Base-by-base conservation (phyloP, 192 early-diverging fungal species). In the Phlyctochytrium bullatum region DNA sequence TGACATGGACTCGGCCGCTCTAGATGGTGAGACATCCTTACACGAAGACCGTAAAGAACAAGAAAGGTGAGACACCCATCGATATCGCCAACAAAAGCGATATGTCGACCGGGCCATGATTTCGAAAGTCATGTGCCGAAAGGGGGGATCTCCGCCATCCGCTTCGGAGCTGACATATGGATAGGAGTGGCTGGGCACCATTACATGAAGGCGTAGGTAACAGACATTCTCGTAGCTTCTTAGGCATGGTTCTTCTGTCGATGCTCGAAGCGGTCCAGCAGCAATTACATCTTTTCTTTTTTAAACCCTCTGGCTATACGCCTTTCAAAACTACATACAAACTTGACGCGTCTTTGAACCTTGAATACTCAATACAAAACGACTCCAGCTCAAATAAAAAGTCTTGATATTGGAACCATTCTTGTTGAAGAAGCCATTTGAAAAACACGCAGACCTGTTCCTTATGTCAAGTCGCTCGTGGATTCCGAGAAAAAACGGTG, bases 1-100 rank as follows among this genome's bases (percentile, higher is more conserved):
- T 1, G 80, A 86, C 59, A 76, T 81, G 14, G 80, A 86, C 60
- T 74, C 72, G 14, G 52, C 68, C 12, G 82, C 75, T 0, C 64
- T 68, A 17, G 78, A 84, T 23, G 67, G 68, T n/a, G 80, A 86
- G 54, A 86, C 84, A 28, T 78, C 84, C 4, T 67, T 87, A n/a
- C 84, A 86, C 64, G 84, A 87, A 67, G 17, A 33, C 66, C 23
- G 69, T 67, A 1, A 32, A n/a, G 10, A 87, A 86, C 64, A 72
- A 74, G 29, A 54, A 78, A 17, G 72, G 73, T 25, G 36, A 74
- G 28, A 83, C 83, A 17, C 80, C 83, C 24, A 10, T 77, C 0
- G 75, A 80, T n/a, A 69, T 71, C 16, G 80, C 70, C 2, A 61
- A 71, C 2, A 71, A 80, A 20, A 59, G 76, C 31, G 66, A 62